Evolutionary conservation across 768 basidiomycete species (phyloP), one percentile per base, ranked within the genome.

Genomic region (Amanita fuliginea): DNA sequence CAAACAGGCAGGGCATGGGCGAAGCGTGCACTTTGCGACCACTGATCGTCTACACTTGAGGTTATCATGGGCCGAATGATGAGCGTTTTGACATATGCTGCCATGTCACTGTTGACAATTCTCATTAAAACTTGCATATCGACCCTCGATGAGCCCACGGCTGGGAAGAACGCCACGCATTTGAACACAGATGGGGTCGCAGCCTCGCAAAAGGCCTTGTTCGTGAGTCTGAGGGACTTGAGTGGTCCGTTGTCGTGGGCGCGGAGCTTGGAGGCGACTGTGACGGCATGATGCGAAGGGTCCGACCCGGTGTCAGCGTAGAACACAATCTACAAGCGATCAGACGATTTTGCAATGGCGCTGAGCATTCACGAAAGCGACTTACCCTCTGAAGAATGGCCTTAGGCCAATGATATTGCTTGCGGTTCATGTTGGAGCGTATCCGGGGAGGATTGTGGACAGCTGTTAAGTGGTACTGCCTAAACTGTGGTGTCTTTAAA

Each of bases 81-180:
- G 22, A 47, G 26, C 35, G 35, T 47, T 24, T 28, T 34, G 46
- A 47, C 46, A 26, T 47, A n/a, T 24, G 35, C 24, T 7, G 46
- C 46, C 2, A 47, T 35, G 21, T 28, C 34, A 16, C 46, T 47
- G 35, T 47, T 47, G 13, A 47, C 24, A 26, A 47, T 47, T 14
- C 35, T 37, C 46, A 47, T 47, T 8, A 47, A 22, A 26, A 21
- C 22, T 35, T 47, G 46, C 22, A 47, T 37, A 35, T 47, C 46
- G 21, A 24, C 35, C 22, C 22, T 26, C 21, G 22, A 13, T 3
- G 46, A 35, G 14, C 35, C 11, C 4, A 26, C 14, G 22, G 34
- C 33, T 4, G 46, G 46, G 14, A 47, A 47, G 35, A 47, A 47
- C 7, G 46, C 46, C 39, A 47, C n/a, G 10, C 22, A 18, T 26